phyloP scores from a whole-genome alignment of 345 rosid species.

The Euphorbia pulcherrima region DNA sequence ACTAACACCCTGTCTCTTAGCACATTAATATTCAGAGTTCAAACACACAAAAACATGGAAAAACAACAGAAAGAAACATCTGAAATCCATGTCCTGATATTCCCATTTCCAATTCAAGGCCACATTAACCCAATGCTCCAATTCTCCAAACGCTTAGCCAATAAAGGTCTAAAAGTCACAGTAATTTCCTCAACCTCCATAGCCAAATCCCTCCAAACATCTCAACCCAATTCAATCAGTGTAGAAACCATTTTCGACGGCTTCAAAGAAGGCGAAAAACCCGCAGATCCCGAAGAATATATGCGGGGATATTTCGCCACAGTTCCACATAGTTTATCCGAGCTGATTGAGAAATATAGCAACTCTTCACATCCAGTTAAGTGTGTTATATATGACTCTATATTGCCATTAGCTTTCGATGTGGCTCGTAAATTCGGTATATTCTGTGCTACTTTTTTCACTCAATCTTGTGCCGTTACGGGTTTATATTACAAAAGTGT shows the following conservation, averaged over 20 bases:
- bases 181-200: conserved; percentile 36
- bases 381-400: conserved; percentile 54
- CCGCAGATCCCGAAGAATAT: not conserved
- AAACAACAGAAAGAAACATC: not conserved
- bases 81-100: conserved; percentile 26
- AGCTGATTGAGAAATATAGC: conserved; percentile 37
- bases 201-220: conserved; percentile 22
- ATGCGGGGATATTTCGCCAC: conserved; percentile 14
- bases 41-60: not conserved
- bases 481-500: conserved; percentile 35
- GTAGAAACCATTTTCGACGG: conserved; percentile 12
- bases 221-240: not conserved
- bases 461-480: conserved; percentile 52
- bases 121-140: conserved; percentile 50
- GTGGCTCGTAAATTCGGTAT: conserved; percentile 41
- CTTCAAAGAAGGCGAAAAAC: not conserved
- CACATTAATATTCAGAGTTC: not conserved
- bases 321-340: conserved; percentile 41
- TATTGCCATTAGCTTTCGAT: conserved; percentile 48
- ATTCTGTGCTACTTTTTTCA: conserved; percentile 50
- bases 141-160: conserved; percentile 41
- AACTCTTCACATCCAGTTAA: conserved; percentile 32
- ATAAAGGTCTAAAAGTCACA: conserved; percentile 40
- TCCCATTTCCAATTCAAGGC: conserved; percentile 44
- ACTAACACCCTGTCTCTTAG: not conserved